Percentiles rank a stretch among this genome's conserved stretches.
These are phyloP conservation scores for Sabuloglossum arenarium DNA, from an alignment of 495 filamentous ascomycete species.

Conservation along the genomic window DNA sequence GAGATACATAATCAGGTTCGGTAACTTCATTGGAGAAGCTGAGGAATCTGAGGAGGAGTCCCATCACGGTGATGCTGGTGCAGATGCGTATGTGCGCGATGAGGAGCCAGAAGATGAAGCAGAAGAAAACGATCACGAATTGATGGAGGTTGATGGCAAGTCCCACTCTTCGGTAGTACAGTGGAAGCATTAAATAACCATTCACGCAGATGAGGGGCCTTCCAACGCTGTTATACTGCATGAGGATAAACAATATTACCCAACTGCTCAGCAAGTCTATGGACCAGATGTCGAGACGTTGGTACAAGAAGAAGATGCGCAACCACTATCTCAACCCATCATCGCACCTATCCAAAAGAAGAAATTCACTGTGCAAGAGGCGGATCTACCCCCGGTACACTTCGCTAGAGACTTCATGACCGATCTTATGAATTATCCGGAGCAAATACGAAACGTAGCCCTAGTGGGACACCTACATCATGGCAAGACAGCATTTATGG, in stretches of 20 bases:
- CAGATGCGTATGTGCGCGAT: constrained; percentile 61
- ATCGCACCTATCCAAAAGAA: constrained; percentile 84
- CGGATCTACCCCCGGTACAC: constrained; percentile 67
- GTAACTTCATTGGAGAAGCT: constrained; percentile 87
- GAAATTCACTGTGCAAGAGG: constrained; percentile 86
- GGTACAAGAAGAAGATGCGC: constrained; percentile 94
- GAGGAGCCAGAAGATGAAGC: constrained; percentile 46
- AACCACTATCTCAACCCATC: constrained; percentile 78
- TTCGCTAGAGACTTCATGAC: constrained; percentile 86
- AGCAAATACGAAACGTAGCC: constrained; percentile 82
- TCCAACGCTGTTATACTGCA: constrained; percentile 93
- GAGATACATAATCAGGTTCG: constrained; percentile 40
- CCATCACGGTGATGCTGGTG: constrained; percentile 44
- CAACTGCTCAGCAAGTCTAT: constrained; percentile 86
- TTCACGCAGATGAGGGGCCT: constrained; percentile 46
- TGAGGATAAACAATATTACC: constrained; percentile 99
- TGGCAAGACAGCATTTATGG: constrained; percentile 95
- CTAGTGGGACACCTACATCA: constrained; percentile 88
- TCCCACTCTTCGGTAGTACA: not conserved
- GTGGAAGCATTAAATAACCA: constrained; percentile 7
- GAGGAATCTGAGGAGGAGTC: constrained; percentile 77
- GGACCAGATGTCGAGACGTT: constrained; percentile 84
- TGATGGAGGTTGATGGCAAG: constrained; percentile 86
- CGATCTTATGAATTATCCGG: constrained; percentile 88
- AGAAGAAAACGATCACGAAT: constrained; percentile 47